A percentile compares a stretch with the other conserved stretches of the same genome.
Conservation (phyloP, 192 early-diverging fungal species). For the Coemansia sp. region DNA sequence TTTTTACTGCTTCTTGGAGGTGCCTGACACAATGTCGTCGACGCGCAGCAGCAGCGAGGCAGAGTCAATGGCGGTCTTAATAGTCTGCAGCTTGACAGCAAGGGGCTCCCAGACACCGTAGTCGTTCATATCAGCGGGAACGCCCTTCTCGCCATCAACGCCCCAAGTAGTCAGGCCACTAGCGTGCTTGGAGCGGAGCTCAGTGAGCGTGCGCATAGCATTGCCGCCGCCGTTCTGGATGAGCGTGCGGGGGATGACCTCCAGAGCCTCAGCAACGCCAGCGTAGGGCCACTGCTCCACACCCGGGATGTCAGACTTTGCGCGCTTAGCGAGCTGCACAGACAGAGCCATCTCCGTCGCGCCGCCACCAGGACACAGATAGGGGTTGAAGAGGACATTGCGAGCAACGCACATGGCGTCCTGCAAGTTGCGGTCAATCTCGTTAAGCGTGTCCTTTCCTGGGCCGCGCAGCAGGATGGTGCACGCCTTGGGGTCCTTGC, state of each 20-base stretch:
- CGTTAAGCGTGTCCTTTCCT: slow-evolving; percentile 95
- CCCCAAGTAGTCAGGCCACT: slow-evolving; percentile 86
- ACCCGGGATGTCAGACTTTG: slow-evolving; percentile 79
- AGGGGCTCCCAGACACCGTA: slow-evolving; percentile 99
- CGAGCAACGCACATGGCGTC: slow-evolving; percentile 99
- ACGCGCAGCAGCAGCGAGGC: slow-evolving; percentile 80
- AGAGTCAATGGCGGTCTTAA: slow-evolving; percentile 99
- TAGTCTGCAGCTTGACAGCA: slow-evolving; percentile 99
- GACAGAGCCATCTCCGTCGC: slow-evolving; percentile 97
- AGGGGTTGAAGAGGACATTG: slow-evolving; percentile 96
- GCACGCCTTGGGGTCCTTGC: slow-evolving; percentile 97
- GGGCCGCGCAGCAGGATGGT: slow-evolving; percentile 96
- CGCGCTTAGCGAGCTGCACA: slow-evolving; percentile 84
- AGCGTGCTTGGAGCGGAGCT: slow-evolving; percentile 94
- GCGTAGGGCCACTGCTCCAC: slow-evolving; percentile 97
- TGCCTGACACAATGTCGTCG: slow-evolving; percentile 93
- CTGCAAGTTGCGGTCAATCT: slow-evolving; percentile 98
- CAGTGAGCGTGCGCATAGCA: slow-evolving; percentile 93
- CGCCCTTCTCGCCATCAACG: slow-evolving; percentile 90
- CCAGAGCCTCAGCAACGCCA: slow-evolving; percentile 91
- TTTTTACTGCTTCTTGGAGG: slow-evolving; percentile 37
- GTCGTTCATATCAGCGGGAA: slow-evolving; percentile 92
- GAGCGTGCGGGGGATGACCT: slow-evolving; percentile 97
- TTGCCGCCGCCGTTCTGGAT: slow-evolving; percentile 99
- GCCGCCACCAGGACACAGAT: slow-evolving; percentile 92